A percentile compares a stretch with the other conserved stretches of the same genome.
phyloP scores from a whole-genome alignment of 352 stramenopile genomes.

The Halophytophthora batemanensis region DNA sequence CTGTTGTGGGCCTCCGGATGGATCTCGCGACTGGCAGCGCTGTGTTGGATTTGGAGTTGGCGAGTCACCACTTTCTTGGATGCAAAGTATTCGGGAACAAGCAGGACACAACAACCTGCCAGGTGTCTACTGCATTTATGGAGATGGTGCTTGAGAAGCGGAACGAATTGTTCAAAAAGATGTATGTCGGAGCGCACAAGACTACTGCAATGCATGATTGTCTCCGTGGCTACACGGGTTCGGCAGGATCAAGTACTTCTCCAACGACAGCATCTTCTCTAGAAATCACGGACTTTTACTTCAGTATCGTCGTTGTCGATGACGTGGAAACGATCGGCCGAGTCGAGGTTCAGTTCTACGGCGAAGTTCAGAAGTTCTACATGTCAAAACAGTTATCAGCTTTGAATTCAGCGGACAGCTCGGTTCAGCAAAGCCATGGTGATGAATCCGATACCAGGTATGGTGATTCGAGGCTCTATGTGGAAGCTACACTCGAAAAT shows the following conservation, averaged over 20 bases:
- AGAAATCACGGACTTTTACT: conserved; percentile 17
- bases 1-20: conserved; percentile 13
- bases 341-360: conserved; percentile 18
- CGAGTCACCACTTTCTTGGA: conserved; percentile 29
- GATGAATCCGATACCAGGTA: background rate
- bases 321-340: conserved; percentile 12
- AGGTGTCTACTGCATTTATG: conserved; percentile 42
- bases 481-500: conserved; percentile 16
- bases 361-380: conserved; percentile 8
- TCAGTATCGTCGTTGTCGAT: conserved; percentile 18
- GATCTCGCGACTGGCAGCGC: conserved; percentile 19
- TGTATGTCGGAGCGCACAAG: background rate
- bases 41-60: conserved; percentile 26
- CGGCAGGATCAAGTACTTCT: background rate
- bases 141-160: conserved; percentile 33
- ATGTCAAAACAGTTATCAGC: conserved; percentile 3
- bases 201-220: background rate
- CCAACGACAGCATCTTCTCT: background rate
- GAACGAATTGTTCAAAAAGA: conserved; percentile 33
- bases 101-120: conserved; percentile 28
- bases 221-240: background rate
- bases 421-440: background rate
- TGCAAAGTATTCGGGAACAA: conserved; percentile 30
- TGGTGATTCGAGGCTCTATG: conserved; percentile 5
- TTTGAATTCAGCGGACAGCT: background rate